Evolutionary conservation across 2,329 filamentous ascomycete genomes (phyloP).

Genomic region (Sordariomycetes sp.): DNA sequence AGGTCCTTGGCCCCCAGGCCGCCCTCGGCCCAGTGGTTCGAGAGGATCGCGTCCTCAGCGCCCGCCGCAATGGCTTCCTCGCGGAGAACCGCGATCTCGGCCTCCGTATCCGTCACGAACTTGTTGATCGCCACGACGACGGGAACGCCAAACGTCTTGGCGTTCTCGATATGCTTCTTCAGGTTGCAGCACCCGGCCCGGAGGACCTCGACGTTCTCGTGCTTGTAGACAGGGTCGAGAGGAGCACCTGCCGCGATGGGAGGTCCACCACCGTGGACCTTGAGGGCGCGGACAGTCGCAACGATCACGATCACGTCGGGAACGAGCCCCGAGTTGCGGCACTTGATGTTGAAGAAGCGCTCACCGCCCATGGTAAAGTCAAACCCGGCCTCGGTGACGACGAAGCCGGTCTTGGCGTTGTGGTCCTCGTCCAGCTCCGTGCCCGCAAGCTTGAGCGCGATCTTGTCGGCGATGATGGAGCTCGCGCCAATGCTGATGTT

Average conservation of each 20-base stretch:
- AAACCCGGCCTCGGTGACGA: conserved; percentile 94
- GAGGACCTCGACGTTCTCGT: conserved; percentile 88
- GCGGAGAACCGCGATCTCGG: conserved; percentile 78
- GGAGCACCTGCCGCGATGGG: conserved; percentile 80
- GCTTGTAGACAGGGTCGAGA: conserved; percentile 78
- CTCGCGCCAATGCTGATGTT: conserved; percentile 98
- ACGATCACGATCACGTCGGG: conserved; percentile 94
- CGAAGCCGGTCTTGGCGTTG: conserved; percentile 74
- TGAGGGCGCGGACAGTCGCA: conserved; percentile 87
- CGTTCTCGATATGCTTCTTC: conserved; percentile 89
- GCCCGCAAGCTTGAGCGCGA: conserved; percentile 90
- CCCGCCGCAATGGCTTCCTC: conserved; percentile 88
- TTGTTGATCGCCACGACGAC: conserved; percentile 97
- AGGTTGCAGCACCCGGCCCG: conserved; percentile 87
- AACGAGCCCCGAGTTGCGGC: conserved; percentile 81
- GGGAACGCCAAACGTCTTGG: conserved; percentile 78
- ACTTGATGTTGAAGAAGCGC: conserved; percentile 99
- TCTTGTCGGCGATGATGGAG: conserved; percentile 87
- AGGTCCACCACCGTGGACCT: conserved; percentile 95
- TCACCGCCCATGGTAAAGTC: conserved; percentile 99
- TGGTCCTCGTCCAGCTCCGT: conserved; percentile 88
- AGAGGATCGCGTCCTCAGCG: conserved; percentile 83
- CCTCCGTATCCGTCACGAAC: conserved; percentile 87
- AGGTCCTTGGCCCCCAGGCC: conserved; percentile 84
- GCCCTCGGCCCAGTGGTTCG: conserved; percentile 96